Evolutionary conservation across 306 rosid species (phyloP), one percentile per base, ranked within the genome.

Genomic region (Sophora flavescens): DNA sequence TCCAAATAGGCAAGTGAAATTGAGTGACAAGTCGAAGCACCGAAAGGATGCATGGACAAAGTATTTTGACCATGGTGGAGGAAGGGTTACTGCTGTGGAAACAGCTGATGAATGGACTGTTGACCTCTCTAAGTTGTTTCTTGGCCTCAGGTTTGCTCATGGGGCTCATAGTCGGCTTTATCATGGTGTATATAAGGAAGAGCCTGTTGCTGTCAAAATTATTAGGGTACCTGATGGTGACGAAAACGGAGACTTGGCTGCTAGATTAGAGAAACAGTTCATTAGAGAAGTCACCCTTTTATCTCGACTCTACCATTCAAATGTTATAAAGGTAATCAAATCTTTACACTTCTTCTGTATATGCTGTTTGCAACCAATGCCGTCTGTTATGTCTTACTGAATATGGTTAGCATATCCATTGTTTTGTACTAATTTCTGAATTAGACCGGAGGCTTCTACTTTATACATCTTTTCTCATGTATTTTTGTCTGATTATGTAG

Each of bases 141-240:
- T 96, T 50, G 99, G 98, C 35, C 84, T 82, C n/a, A 92, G 78
- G 81, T 96, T 96, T 74, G 99, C 99, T 69, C 99, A 96, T 79
- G 99, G 99, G 5, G 96, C 98, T 22, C 96, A 93, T 80, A 96
- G 99, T 83, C 75, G 97, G 53, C 96, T 96, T 32, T 96, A 96
- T 81, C 98, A 87, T 72, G 99, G 99, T 75, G 84, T 83, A 71
- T 96, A 96, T 83, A 87, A 86, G 3, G 93, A 88, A 3, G 84
- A 87, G 63, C 48, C 88, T 70, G 97, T 96, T 50, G 99, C 99
- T 9, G 91, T 96, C 59, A 96, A 96, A 80, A 81, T 92, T n/a
- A 91, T 93, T 51, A 73, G 84, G 69, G 88, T 62, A 30, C 98
- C 97, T 0, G 99, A 96, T 38, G 98, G 88, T 15, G 98, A 92